phyloP scores from a whole-genome alignment of 805 yeast genomes.

The Millerozyma acaciae region DNA sequence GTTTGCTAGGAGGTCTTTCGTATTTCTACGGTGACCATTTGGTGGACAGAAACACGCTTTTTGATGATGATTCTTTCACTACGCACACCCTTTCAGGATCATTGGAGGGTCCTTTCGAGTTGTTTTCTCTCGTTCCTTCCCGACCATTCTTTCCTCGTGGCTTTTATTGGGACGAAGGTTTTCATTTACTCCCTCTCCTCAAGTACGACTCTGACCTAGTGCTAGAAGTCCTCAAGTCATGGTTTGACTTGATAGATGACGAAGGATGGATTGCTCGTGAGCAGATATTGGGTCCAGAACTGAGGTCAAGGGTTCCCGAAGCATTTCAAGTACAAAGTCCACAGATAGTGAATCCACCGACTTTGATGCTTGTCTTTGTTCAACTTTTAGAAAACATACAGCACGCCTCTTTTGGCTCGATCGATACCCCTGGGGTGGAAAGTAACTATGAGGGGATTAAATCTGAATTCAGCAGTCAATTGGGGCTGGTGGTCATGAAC shows the following conservation, averaged over 20 bases:
- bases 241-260: conserved; percentile 83
- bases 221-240: conserved; percentile 74
- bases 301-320: conserved; percentile 79
- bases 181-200: conserved; percentile 78
- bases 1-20: conserved; percentile 84
- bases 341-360: conserved; percentile 92
- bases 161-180: conserved; percentile 98
- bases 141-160: conserved; percentile 95
- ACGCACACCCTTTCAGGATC: conserved; percentile 48
- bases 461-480: conserved; percentile 13
- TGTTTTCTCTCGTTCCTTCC: conserved; percentile 85
- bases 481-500: conserved; percentile 51
- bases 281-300: conserved; percentile 88
- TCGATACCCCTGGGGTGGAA: conserved; percentile 26
- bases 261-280: conserved; percentile 98
- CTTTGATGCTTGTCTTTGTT: conserved; percentile 70
- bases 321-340: conserved; percentile 86
- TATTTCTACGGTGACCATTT: conserved; percentile 80
- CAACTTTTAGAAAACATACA: conserved; percentile 42
- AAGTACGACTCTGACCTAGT: conserved; percentile 82
- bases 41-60: conserved; percentile 67
- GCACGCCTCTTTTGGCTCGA: conserved; percentile 15
- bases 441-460: conserved; percentile 15
- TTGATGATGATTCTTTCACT: conserved; percentile 69
- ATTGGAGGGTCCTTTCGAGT: conserved; percentile 72